Base-by-base conservation (phyloP, 1,284 basidiomycete species). In the Apiotrichum mycotoxinovorans region DNA sequence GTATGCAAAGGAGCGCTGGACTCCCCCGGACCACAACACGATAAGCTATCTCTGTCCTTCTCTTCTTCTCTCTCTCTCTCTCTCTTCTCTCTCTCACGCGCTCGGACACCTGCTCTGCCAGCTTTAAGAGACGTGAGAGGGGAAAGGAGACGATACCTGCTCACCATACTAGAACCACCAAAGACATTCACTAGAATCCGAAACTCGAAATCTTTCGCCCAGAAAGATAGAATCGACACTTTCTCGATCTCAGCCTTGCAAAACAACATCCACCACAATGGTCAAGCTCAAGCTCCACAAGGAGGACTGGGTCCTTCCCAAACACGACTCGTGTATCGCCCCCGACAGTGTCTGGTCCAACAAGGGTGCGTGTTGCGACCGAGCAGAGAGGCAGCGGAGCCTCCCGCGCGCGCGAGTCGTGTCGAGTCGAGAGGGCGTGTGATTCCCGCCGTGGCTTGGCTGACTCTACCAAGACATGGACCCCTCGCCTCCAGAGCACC, bases 261-360 rank as follows among this genome's bases (percentile, higher is more conserved):
- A n/a, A 14, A 9, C 10, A 12, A 11, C n/a, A n/a, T 23, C 14
- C 25, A 25, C 25, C 14, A 7, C 25, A 17, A 44, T 27, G 23
- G 43, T 27, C 18, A 11, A n/a, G 12, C 18, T 26, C 30, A 35
- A 45, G 20, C 38, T 52, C 43, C 51, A 51, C 20, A 42, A 40
- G 44, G n/a, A 33, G 22, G 41, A 22, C 43, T 71, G 70, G 70
- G 63, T 66, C 22, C 54, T 73, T 43, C 70, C 69, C 44, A 72
- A 70, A 63, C 66, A 73, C 54, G 68, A 70, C 15, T 68, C 66
- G 43, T 66, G 67, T 46, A 69, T 73, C 46, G 71, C 71, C 1
- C 70, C 71, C 12, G 65, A 67, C 11, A 54, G 68, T 33, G 61
- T 72, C 26, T 73, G 70, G 70, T 67, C 59, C 52, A 73, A 73